These are phyloP conservation scores for Chlorella vulgaris DNA, from an alignment of 139 green algal genomes.

Conservation along the genomic window DNA sequence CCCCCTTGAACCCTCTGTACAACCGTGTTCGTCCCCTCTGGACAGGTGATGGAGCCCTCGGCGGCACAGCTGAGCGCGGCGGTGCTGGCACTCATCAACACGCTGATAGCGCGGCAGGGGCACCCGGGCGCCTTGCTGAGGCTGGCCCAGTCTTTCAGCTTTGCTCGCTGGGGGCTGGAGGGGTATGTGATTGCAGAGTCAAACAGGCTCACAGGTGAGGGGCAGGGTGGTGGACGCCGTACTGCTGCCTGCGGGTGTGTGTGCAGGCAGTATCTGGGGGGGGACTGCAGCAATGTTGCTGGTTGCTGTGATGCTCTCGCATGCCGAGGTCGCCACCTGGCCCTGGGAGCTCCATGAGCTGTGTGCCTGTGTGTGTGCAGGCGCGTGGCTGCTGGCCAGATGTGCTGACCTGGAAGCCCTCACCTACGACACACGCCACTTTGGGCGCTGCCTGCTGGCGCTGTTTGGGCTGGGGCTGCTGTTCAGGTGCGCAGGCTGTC, in stretches of 20 bases:
- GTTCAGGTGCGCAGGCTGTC: not conserved
- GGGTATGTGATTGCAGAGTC: slow-evolving; percentile 56
- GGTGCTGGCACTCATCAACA: slow-evolving; percentile 54
- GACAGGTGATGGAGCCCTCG: slow-evolving; percentile 54
- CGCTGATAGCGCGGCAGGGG: slow-evolving; percentile 53
- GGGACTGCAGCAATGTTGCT: too few species aligned
- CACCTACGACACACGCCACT: slow-evolving; percentile 49
- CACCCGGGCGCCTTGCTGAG: slow-evolving; percentile 20
- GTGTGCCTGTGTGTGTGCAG: too few species aligned
- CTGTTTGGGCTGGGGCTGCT: slow-evolving; percentile 45
- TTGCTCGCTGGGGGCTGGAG: slow-evolving; percentile 63
- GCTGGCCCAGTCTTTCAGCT: slow-evolving; percentile 44
- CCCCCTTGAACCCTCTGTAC: too few species aligned
- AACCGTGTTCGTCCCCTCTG: too few species aligned
- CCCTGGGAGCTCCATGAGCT: too few species aligned
- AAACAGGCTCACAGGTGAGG: slow-evolving; percentile 48
- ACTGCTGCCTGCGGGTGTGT: too few species aligned
- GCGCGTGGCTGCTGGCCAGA: slow-evolving; percentile 64
- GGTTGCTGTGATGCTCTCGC: too few species aligned
- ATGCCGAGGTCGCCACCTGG: too few species aligned
- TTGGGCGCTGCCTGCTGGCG: slow-evolving; percentile 41
- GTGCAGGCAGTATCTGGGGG: not conserved
- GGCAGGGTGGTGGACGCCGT: not conserved
- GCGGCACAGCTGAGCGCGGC: slow-evolving; percentile 56
- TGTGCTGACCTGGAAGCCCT: slow-evolving; percentile 60